These are phyloP conservation scores for Sungouiozyma intestinalis DNA, from an alignment of 805 yeast species.

Conservation along the genomic window DNA sequence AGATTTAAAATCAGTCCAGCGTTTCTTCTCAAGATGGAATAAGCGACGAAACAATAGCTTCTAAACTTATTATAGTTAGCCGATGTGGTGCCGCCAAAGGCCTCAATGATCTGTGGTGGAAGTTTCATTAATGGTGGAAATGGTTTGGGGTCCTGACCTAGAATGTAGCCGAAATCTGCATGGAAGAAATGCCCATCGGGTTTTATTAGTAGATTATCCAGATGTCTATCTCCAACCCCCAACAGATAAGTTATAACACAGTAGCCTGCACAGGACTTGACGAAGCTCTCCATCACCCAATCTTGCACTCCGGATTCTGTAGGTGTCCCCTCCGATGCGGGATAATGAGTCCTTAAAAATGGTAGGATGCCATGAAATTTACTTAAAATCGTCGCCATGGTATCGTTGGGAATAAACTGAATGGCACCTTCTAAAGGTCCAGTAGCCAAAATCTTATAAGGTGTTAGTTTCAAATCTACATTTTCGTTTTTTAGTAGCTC, in stretches of 20 bases:
- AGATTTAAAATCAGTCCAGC: conserved; percentile 82
- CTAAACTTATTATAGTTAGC: conserved; percentile 79
- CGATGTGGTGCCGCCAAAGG: conserved; percentile 90
- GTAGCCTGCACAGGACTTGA: conserved; percentile 93
- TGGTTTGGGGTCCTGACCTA: conserved; percentile 97
- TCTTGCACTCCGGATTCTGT: conserved; percentile 28
- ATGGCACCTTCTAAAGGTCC: conserved; percentile 87
- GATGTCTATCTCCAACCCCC: conserved; percentile 96
- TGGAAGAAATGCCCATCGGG: conserved; percentile 90
- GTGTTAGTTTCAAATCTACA: conserved; percentile 75
- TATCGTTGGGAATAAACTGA: conserved; percentile 88
- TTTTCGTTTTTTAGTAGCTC: conserved; percentile 79
- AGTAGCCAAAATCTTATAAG: conserved; percentile 84
- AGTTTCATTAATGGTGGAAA: conserved; percentile 97
- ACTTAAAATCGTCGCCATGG: conserved; percentile 68
- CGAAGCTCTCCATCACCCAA: conserved; percentile 84
- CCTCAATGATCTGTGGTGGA: conserved; percentile 93
- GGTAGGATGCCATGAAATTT: conserved; percentile 68
- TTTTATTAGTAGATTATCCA: conserved; percentile 75
- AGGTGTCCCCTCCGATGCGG: conserved; percentile 31
- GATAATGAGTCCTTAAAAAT: conserved; percentile 57
- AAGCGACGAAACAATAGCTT: conserved; percentile 89
- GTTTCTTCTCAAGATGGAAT: conserved; percentile 79
- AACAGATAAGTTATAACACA: conserved; percentile 89
- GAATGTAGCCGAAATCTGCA: conserved; percentile 93